A percentile compares a stretch with the other conserved stretches of the same genome.
phyloP scores from a whole-genome alignment of 345 rosid genomes.

The Populus davidiana region DNA sequence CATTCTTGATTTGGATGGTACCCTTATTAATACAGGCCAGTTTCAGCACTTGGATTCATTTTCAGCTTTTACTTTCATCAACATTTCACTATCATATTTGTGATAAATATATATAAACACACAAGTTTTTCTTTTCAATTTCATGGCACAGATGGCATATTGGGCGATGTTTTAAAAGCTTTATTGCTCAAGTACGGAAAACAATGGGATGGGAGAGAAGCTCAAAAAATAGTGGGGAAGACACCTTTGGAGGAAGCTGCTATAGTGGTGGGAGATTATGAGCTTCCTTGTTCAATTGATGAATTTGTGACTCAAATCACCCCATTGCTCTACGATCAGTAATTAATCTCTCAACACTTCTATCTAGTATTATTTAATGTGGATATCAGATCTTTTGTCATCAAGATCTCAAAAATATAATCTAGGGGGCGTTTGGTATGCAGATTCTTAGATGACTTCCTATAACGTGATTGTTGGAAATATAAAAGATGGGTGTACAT shows the following conservation, averaged over 20 bases:
- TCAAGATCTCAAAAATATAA: not conserved
- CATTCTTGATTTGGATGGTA: slow-evolving; percentile 75
- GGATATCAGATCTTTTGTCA: not conserved
- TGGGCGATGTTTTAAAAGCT: slow-evolving; percentile 52
- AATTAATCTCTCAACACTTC: slow-evolving; percentile 5
- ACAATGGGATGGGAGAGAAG: slow-evolving; percentile 94
- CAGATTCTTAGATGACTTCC: no score
- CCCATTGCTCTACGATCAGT: slow-evolving; percentile 64
- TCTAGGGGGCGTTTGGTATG: not conserved
- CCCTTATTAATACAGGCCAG: slow-evolving; percentile 60
- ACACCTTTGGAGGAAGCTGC: slow-evolving; percentile 79
- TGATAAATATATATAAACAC: not conserved
- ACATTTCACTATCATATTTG: not conserved
- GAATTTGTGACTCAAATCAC: slow-evolving; percentile 57
- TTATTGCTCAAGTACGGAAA: slow-evolving; percentile 70
- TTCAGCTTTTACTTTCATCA: not conserved
- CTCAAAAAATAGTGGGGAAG: slow-evolving; percentile 52
- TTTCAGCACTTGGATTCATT: not conserved
- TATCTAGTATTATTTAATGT: not conserved
- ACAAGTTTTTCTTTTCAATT: not conserved
- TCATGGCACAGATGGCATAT: slow-evolving; percentile 16
- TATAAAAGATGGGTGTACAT: not conserved
- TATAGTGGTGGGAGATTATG: slow-evolving; percentile 74
- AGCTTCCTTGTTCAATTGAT: slow-evolving; percentile 66
- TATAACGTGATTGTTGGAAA: no score